Evolutionary conservation across 495 filamentous ascomycete species (phyloP), one percentile per base, ranked within the genome.

Genomic region (Neurospora intermedia): DNA sequence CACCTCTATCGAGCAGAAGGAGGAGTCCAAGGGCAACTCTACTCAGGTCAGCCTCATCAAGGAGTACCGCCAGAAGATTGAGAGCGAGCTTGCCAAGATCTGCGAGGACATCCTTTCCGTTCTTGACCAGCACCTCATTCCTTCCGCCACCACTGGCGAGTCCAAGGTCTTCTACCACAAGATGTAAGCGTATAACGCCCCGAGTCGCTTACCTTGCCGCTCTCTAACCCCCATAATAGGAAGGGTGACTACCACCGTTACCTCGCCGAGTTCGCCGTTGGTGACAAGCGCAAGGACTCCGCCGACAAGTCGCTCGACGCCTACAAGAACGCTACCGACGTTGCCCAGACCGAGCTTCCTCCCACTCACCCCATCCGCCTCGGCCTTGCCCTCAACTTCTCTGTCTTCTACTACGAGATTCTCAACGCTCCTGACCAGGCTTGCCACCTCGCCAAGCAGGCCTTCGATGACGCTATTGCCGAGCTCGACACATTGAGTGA

Each of bases 151-250:
- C 89, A 93, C 89, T 80, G 96, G 96, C 82, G 96, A 99, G 87
- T 97, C 94, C 75, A 98, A 98, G 90, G 96, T 99, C 76, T 99
- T 99, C 87, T 99, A 99, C 88, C 96, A 99, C 92, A 99, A 99
- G 91, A 99, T 99, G 94, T 97, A 82, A 74, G 91, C 85, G 10
- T 18, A n/a, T 41, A 13, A 72, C 35, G 6, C 59, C 45, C 54
- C 23, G 15, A 69, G 69, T 48, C 2, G 16, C 39, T 48, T 62
- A 11, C 5, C 46, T 72, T 69, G 18, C 43, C 23, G 4, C 54
- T 73, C 76, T 69, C 78, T 86, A 75, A 86, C 77, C 16, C 31
- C 31, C 20, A 27, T 6, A 72, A 83, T 76, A 97, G 94, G 96
- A 99, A 98, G 92, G 96, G 96, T 84, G 96, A 99, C 86, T 99